Conservation (phyloP, 768 basidiomycete genomes). For the Neoboletus brunneissimus region DNA sequence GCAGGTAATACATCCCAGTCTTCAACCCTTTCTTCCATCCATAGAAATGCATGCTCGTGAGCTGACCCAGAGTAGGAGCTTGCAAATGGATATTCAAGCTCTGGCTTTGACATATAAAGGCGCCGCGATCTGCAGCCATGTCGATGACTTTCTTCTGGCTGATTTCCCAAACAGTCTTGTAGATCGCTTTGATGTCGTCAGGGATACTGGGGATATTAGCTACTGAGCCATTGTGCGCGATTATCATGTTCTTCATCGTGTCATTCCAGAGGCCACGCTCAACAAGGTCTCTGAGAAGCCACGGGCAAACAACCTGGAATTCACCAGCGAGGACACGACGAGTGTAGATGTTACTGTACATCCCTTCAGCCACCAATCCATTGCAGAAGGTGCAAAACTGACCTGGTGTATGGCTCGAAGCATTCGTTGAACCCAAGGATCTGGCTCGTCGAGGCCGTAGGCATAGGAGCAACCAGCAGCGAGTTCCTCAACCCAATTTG, state of each 20-base stretch:
- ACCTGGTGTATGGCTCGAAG: conserved; percentile 98
- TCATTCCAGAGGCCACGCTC: conserved; percentile 96
- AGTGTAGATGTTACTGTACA: conserved; percentile 91
- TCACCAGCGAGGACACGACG: conserved; percentile 99
- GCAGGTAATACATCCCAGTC: conserved; percentile 97
- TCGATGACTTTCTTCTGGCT: conserved; percentile 98
- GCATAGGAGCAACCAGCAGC: conserved; percentile 93
- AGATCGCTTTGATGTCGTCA: conserved; percentile 91
- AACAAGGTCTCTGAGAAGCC: conserved; percentile 97
- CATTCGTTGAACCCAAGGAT: conserved; percentile 98
- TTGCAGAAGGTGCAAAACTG: conserved; percentile 15
- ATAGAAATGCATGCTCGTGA: conserved; percentile 97
- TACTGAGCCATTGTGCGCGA: conserved; percentile 88
- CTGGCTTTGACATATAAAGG: conserved; percentile 96
- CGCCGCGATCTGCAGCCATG: conserved; percentile 97
- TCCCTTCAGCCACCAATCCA: conserved; percentile 7
- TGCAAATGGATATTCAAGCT: conserved; percentile 92
- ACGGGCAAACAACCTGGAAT: conserved; percentile 99
- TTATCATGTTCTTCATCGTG: conserved; percentile 99
- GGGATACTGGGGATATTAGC: conserved; percentile 90
- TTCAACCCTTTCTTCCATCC: conserved; percentile 99
- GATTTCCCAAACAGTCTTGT: conserved; percentile 99
- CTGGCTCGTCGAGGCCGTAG: conserved; percentile 97
- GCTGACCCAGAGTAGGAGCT: conserved; percentile 83
- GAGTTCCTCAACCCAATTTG: conserved; percentile 86